Percentiles rank a stretch among this genome's conserved stretches.
Conservation (phyloP, 768 basidiomycete species). For the Hemileccinum impolitum region DNA sequence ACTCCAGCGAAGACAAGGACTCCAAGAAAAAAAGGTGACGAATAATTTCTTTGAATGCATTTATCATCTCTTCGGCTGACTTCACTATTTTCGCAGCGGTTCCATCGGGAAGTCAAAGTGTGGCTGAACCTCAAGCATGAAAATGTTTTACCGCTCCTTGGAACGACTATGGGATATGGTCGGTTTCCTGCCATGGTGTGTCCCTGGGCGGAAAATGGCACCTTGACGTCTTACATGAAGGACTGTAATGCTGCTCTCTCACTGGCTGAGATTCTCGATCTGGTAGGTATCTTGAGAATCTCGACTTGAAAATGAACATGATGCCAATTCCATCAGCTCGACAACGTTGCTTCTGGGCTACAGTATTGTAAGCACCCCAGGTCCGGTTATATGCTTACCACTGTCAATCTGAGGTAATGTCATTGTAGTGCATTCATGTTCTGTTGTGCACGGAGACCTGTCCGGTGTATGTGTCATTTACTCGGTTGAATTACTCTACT, state of each 20-base stretch:
- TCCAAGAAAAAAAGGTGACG: conserved; percentile 8
- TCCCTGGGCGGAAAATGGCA: neutral
- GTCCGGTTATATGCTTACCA: neutral
- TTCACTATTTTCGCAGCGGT: conserved; percentile 8
- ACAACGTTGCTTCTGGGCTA: neutral
- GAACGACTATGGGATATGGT: neutral
- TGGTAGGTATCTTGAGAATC: neutral
- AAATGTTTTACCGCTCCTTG: neutral
- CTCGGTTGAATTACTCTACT: neutral
- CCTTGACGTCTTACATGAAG: neutral
- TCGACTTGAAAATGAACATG: neutral
- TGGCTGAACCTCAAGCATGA: neutral
- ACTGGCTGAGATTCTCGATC: neutral
- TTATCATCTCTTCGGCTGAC: too few relatives aligned
- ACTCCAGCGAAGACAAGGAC: conserved; percentile 3
- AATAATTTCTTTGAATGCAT: neutral
- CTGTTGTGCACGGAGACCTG: conserved; percentile 10
- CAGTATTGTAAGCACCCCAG: conserved; percentile 3
- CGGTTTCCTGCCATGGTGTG: conserved; percentile 1
- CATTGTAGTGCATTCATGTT: neutral
- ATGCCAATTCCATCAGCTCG: neutral
- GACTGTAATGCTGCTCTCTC: neutral
- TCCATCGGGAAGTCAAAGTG: conserved; percentile 3
- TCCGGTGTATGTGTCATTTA: conserved; percentile 2
- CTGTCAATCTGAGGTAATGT: neutral